Percentiles rank a stretch among this genome's conserved stretches.
These are phyloP conservation scores for Geosmithia putterillii DNA, from an alignment of 2,329 filamentous ascomycete genomes.

Conservation along the genomic window DNA sequence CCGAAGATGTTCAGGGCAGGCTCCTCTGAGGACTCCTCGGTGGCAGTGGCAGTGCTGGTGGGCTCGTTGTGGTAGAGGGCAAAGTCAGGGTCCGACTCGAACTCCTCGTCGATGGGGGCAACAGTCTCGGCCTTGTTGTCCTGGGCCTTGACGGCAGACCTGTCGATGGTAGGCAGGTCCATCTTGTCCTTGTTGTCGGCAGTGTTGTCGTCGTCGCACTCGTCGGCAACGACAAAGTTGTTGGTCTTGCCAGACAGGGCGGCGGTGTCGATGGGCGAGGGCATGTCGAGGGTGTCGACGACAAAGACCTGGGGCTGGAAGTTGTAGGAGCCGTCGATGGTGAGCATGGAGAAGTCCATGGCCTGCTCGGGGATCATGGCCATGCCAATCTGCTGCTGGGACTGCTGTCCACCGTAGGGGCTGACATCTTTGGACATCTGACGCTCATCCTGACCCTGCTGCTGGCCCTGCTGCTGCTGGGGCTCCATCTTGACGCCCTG, in stretches of 20 bases:
- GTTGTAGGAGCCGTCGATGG: constrained; percentile 41
- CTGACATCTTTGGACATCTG: constrained; percentile 55
- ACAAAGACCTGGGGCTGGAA: constrained; percentile 64
- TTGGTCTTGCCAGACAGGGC: constrained; percentile 61
- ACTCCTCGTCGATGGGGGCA: constrained; percentile 34
- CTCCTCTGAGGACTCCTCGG: constrained; percentile 28
- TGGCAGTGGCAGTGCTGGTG: neutral
- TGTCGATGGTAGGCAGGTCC: constrained; percentile 40
- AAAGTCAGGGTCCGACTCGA: constrained; percentile 51
- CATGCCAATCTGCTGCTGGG: constrained; percentile 62
- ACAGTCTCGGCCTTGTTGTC: constrained; percentile 10
- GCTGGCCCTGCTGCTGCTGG: constrained; percentile 21
- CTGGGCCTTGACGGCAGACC: constrained; percentile 23
- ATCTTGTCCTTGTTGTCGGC: too few species aligned
- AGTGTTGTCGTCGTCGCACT: constrained; percentile 31
- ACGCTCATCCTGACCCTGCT: constrained; percentile 29
- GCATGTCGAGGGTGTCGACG: constrained; percentile 59
- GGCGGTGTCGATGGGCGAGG: constrained; percentile 44
- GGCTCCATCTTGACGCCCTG: constrained; percentile 21
- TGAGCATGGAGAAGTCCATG: constrained; percentile 64
- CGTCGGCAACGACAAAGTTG: constrained; percentile 33
- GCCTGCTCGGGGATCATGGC: constrained; percentile 71
- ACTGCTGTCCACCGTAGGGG: constrained; percentile 42
- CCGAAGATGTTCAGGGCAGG: constrained; percentile 33
- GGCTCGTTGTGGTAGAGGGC: constrained; percentile 43